Base-by-base conservation (phyloP, 1,284 basidiomycete genomes). In the Sanghuangporus sanghuang region DNA sequence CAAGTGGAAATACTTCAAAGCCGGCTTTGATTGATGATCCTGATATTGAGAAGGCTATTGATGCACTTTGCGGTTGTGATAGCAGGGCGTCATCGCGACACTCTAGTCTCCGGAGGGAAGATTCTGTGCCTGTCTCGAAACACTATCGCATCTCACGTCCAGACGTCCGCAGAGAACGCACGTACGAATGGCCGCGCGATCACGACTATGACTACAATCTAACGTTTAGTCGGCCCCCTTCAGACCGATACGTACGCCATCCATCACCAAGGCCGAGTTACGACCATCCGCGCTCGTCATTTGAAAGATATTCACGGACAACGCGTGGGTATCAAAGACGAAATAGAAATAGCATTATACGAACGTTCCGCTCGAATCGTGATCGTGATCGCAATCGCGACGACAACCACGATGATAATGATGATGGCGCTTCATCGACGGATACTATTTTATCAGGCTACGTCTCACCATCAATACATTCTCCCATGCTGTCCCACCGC, bases 1-100 rank as follows among this genome's bases (percentile, higher is more conserved):
- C 50, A 46, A 61, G 56, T 5, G 27, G 27, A 16, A 9, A 50
- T 16, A n/a, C 38, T 4, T 53, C 60, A 11, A 59, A 42, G 53
- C 39, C 21, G 12, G 6, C 61, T n/a, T 18, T 42, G 55, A 40
- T 42, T 8, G 52, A 18, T 6, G 61, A 57, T 21, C 35, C 32
- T 52, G 65, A 66, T 53, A 57, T 66, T 36, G 65, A 66, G 53
- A 66, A 66, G 56, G 62, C 61, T 14, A 61, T 61, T 14, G 52
- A 32, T 38, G 61, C 50, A 36, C 42, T 60, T 39, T 60, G 27
- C 40, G 57, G 38, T 7, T 11, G 11, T 48, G 42, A 32, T n/a
- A n/a, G 40, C n/a, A 44, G 18, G 49, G 2, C 46, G 9, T 39
- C 39, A 14, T 46, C 52, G 16, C 50, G 18, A 23, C 39, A 55